phyloP scores from a whole-genome alignment of 2,329 filamentous ascomycete genomes.

The Epichloe gansuensis region DNA sequence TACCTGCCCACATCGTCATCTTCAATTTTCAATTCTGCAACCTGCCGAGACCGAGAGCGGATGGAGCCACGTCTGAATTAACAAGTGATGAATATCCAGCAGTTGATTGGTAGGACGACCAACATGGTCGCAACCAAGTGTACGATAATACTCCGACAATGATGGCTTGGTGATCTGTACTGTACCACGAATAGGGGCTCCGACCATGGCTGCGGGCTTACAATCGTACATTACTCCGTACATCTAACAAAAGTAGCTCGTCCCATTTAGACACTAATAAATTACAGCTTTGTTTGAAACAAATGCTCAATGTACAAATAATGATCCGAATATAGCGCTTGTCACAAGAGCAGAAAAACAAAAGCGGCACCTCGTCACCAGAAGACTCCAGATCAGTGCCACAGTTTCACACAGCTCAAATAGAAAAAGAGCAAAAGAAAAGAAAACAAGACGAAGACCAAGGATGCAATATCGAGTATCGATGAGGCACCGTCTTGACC shows the following conservation, averaged over 20 bases:
- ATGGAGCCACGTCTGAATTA: no score
- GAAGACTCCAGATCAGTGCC: not conserved
- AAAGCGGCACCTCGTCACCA: not conserved
- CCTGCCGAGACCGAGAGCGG: no score
- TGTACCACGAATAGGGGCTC: not conserved
- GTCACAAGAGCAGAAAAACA: slow-evolving; percentile 6
- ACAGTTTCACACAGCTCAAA: not conserved
- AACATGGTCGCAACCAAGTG: no score
- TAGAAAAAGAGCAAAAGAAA: not conserved
- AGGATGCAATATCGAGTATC: not conserved
- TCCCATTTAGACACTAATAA: slow-evolving; percentile 27
- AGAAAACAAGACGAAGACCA: not conserved
- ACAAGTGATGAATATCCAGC: no score
- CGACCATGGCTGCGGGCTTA: not conserved
- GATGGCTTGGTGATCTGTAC: no score
- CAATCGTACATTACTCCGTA: not conserved
- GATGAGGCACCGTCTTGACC: not conserved
- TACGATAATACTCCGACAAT: no score
- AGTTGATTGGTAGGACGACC: no score
- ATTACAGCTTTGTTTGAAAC: slow-evolving; percentile 33
- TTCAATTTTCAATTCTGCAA: no score
- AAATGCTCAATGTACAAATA: slow-evolving; percentile 23
- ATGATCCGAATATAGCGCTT: slow-evolving; percentile 12
- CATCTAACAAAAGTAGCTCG: not conserved
- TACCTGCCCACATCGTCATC: no score